A percentile compares a stretch with the other conserved stretches of the same genome.
Conservation (phyloP, 768 basidiomycete species). For the Leucocoprinus sp. region DNA sequence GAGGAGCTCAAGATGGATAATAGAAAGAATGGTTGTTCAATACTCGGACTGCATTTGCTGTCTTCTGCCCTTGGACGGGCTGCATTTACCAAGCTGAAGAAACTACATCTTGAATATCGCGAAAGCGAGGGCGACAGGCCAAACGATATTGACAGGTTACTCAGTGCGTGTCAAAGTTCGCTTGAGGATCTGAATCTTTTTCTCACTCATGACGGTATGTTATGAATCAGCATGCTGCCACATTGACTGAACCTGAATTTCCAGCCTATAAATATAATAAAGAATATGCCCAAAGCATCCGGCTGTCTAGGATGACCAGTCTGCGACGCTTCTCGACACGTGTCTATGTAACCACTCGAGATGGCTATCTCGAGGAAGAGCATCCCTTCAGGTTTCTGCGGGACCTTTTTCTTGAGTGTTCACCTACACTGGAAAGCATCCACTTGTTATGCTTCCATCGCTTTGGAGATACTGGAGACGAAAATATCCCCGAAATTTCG, state of each 20-base stretch:
- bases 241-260: not conserved
- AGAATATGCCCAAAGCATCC: not conserved
- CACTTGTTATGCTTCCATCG: conserved; percentile 7
- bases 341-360: conserved; percentile 3
- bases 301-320: not conserved
- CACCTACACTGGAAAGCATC: conserved; percentile 3
- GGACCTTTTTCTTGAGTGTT: not conserved
- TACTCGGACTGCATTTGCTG: conserved; percentile 4
- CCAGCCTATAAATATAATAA: conserved; percentile 1
- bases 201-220: conserved; percentile 8
- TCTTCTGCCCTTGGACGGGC: conserved; percentile 2
- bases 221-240: not conserved
- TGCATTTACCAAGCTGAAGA: conserved; percentile 1
- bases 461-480: conserved; percentile 3
- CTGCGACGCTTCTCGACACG: conserved; percentile 8
- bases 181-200: conserved; percentile 7
- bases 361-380: conserved; percentile 2
- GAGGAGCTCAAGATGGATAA: conserved; percentile 9
- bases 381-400: conserved; percentile 3
- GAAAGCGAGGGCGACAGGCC: conserved; percentile 2
- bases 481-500: not conserved
- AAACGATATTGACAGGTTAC: conserved; percentile 1
- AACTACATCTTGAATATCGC: conserved; percentile 3
- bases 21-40: conserved; percentile 1
- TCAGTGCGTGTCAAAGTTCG: conserved; percentile 5